Base-by-base conservation (phyloP, 768 basidiomycete species). In the Mycena pura region DNA sequence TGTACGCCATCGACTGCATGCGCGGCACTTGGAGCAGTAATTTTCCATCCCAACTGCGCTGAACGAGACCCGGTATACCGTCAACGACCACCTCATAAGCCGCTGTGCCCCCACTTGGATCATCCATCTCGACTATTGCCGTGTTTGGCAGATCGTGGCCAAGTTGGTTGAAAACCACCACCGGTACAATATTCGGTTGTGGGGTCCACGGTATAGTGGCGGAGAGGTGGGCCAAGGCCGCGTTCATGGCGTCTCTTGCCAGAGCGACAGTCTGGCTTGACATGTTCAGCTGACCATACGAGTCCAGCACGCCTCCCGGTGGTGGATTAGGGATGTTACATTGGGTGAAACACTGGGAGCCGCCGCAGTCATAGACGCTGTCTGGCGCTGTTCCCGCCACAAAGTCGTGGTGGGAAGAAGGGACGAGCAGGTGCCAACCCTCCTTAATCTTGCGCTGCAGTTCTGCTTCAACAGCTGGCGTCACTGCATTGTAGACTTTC, bases 131-230 rank as follows among this genome's bases (percentile, higher is more conserved):
- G 39, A 53, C 52, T 29, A 53, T 43, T 22, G 52, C 27, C 39
- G 52, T 53, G 40, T 43, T 24, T 10, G 52, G 52, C 39, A 53
- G 29, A 53, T 53, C 52, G 13, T 29, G 52, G 29, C 52, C 52
- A 24, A 53, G 52, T 32, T 53, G 52, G 52, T 53, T 53, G 52
- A 53, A 53, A 29, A 53, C 52, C 28, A 53, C 40, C 39, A 53
- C 52, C 27, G 52, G 52, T 21, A 53, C 41, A 31, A 53, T 29
- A 53, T 43, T 32, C 43, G 9, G 52, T 32, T 41, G 17, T 24
- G 38, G 27, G 9, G 52, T 41, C 52, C 52, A 53, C 41, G 19
- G 27, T 24, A 43, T 24, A 40, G 28, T 22, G 43, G 28, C 9
- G 14, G 52, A 53, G 40, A 53, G 52, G 21, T 53, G 52, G 31